These are phyloP conservation scores for Phlegmacium glaucopus DNA, from an alignment of 768 basidiomycete genomes.

Conservation along the genomic window DNA sequence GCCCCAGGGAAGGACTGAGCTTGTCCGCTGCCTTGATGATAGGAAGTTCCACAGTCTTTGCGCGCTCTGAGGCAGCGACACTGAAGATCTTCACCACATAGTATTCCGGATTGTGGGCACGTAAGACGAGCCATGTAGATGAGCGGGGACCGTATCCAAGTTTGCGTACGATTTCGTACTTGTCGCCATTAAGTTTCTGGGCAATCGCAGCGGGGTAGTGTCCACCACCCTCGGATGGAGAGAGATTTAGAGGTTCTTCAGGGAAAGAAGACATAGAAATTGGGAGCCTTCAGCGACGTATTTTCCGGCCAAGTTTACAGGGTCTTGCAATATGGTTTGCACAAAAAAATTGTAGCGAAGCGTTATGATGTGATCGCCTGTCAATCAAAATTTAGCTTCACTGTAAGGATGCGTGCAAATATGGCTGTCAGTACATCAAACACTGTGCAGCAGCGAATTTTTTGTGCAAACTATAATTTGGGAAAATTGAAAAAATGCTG, in stretches of 20 bases:
- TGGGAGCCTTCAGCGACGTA: too few relatives aligned
- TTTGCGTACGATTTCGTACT: constrained; percentile 14
- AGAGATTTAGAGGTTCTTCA: constrained; percentile 16
- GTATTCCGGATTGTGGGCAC: constrained; percentile 4
- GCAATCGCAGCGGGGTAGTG: constrained; percentile 12
- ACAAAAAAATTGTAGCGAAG: too few relatives aligned
- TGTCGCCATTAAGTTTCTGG: constrained; percentile 11
- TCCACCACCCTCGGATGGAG: constrained; percentile 9
- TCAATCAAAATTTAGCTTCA: too few relatives aligned
- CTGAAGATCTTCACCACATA: constrained; percentile 14
- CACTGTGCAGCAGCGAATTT: too few relatives aligned
- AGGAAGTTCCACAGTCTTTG: constrained; percentile 7
- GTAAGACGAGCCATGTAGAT: constrained; percentile 13
- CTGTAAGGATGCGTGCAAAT: too few relatives aligned
- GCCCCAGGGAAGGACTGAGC: background rate
- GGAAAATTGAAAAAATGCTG: too few relatives aligned
- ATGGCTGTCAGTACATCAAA: too few relatives aligned
- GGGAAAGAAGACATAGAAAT: constrained; percentile 12
- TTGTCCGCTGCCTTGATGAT: constrained; percentile 6
- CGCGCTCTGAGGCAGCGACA: constrained; percentile 8
- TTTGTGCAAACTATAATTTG: too few relatives aligned
- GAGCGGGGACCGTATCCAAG: constrained; percentile 15
- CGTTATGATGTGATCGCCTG: too few relatives aligned
- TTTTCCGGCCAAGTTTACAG: too few relatives aligned
- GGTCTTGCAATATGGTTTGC: too few relatives aligned